These are phyloP conservation scores for Alternaria novae-zelandiae DNA, from an alignment of 2,329 filamentous ascomycete genomes.

Conservation along the genomic window DNA sequence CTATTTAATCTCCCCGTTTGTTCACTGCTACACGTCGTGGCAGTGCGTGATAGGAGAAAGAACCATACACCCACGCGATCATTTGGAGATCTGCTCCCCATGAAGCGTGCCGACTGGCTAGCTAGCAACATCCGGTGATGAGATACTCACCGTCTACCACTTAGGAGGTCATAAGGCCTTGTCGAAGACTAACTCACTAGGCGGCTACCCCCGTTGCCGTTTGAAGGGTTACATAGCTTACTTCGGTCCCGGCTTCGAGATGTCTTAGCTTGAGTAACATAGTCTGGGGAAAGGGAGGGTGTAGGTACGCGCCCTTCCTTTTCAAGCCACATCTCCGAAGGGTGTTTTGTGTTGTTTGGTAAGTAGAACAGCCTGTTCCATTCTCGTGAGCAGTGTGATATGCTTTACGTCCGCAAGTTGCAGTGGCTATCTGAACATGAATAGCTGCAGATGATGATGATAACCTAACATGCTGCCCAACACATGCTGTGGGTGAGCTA, in stretches of 20 bases:
- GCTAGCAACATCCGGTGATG: conserved; percentile 19
- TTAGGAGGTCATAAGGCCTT: conserved; percentile 29
- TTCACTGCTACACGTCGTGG: conserved; percentile 1
- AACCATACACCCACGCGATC: conserved; percentile 10
- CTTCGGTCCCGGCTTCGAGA: conserved; percentile 2
- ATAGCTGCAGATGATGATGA: not conserved
- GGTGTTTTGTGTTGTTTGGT: not conserved
- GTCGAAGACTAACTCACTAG: conserved; percentile 5
- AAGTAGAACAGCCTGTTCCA: not conserved
- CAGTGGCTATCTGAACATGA: not conserved
- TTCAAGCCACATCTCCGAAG: not conserved
- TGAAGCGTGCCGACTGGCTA: not conserved
- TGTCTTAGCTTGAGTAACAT: conserved; percentile 10
- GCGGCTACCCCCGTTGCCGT: conserved; percentile 10
- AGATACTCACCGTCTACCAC: conserved; percentile 8
- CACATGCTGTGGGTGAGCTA: not conserved
- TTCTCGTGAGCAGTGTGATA: not conserved
- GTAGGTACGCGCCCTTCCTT: not conserved
- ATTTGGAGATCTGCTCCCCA: conserved; percentile 15
- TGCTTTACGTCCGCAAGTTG: not conserved
- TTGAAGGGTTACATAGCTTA: conserved; percentile 13
- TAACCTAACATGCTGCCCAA: not conserved
- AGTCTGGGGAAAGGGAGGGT: conserved; percentile 12
- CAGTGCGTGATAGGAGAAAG: conserved; percentile 11
- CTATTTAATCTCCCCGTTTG: conserved; percentile 15